Evolutionary conservation across 2,329 filamentous ascomycete species (phyloP).

Genomic region (Colletotrichum cuscutae): DNA sequence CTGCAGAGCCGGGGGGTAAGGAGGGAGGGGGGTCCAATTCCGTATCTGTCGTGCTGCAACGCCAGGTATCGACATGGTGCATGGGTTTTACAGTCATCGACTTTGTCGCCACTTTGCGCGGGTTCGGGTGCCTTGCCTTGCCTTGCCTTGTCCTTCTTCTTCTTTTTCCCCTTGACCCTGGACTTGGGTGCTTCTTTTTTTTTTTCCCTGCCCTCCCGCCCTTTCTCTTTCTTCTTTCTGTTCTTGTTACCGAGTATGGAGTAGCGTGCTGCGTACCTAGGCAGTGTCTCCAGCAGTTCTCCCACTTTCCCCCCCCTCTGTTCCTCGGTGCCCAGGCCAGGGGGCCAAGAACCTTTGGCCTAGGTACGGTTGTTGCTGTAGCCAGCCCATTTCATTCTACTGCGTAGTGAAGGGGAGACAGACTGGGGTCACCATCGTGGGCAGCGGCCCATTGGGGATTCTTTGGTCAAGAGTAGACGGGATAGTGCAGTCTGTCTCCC

Average conservation of each 20-base stretch:
- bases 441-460: neutral
- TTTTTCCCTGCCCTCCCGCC: neutral
- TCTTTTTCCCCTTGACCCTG: neutral
- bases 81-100: constrained; percentile 11
- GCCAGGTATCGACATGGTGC: constrained; percentile 21
- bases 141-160: neutral
- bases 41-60: constrained; percentile 35
- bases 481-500: neutral
- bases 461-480: neutral
- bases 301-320: neutral
- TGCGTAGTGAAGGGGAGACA: neutral
- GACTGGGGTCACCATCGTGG: neutral
- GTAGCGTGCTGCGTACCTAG: too few species aligned
- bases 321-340: neutral
- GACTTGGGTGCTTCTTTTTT: too few species aligned
- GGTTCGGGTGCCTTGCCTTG: neutral
- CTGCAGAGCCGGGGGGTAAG: constrained; percentile 21
- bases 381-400: too few species aligned
- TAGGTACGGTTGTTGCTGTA: neutral
- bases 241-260: neutral
- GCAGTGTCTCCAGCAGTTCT: too few species aligned
- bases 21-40: constrained; percentile 19
- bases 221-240: neutral
- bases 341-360: neutral
- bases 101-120: constrained; percentile 23